phyloP scores from a whole-genome alignment of 345 rosid species.

The Eutrema yunnanense region DNA sequence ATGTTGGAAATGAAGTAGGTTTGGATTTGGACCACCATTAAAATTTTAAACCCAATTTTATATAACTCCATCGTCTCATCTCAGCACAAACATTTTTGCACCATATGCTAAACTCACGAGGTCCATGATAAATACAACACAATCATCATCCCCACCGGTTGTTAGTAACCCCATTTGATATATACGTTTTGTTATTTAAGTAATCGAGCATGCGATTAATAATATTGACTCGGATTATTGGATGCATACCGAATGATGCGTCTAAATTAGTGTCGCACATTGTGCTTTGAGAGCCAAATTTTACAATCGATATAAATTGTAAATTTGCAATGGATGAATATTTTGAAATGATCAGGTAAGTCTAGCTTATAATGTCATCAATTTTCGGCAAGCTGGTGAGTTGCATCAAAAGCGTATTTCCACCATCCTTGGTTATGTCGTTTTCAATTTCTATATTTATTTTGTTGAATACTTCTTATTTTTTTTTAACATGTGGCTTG shows the following conservation, averaged over 20 bases:
- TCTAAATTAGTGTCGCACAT: neutral
- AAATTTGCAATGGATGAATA: neutral
- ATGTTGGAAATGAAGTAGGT: neutral
- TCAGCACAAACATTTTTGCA: neutral
- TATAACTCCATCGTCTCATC: neutral
- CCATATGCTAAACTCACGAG: neutral
- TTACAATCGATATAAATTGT: neutral
- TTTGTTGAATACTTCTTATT: neutral
- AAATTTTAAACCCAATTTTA: neutral
- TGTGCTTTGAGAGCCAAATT: neutral
- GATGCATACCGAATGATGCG: neutral
- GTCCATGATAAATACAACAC: conserved; percentile 5
- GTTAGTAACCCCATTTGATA: neutral
- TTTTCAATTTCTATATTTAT: neutral
- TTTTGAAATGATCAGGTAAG: too few relatives aligned
- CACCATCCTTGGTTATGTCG: neutral
- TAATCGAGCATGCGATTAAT: neutral
- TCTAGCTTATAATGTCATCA: neutral
- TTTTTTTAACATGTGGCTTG: neutral
- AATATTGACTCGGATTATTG: neutral
- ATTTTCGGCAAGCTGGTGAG: neutral
- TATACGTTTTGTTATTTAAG: neutral
- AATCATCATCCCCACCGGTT: neutral
- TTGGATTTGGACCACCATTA: neutral
- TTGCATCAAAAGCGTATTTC: neutral